Conservation (phyloP, 352 stramenopile species). For the Phytopythium helicoides region DNA sequence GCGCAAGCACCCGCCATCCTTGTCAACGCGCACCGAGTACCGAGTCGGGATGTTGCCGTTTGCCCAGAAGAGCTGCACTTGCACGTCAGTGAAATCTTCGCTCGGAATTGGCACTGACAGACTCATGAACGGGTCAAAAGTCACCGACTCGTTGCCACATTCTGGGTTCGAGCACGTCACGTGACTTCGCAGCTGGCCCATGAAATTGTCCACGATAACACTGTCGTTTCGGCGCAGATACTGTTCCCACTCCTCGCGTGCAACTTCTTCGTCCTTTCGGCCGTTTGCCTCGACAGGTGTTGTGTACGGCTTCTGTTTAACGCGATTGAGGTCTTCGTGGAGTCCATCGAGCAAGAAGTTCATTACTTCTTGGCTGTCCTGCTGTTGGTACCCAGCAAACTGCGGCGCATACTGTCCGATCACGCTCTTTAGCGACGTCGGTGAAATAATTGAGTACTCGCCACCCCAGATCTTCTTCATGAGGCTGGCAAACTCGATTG, state of each 20-base stretch:
- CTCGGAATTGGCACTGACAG: constrained; percentile 87
- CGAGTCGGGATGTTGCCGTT: constrained; percentile 74
- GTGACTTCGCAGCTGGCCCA: constrained; percentile 86
- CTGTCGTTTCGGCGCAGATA: constrained; percentile 92
- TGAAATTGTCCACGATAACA: constrained; percentile 89
- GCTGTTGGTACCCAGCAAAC: constrained; percentile 88
- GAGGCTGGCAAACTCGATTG: constrained; percentile 93
- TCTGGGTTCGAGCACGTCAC: constrained; percentile 78
- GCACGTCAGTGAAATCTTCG: constrained; percentile 46
- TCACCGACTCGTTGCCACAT: constrained; percentile 80
- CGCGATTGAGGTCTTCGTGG: constrained; percentile 91
- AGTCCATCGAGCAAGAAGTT: constrained; percentile 91
- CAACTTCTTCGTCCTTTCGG: constrained; percentile 60
- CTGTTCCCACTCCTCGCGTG: constrained; percentile 73
- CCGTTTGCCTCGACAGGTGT: constrained; percentile 68
- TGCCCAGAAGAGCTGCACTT: constrained; percentile 73
- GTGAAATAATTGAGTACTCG: constrained; percentile 80
- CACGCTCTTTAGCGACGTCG: constrained; percentile 75
- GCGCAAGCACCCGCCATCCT: constrained; percentile 41
- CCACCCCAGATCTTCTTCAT: constrained; percentile 94
- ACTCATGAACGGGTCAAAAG: constrained; percentile 90
- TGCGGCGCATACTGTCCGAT: constrained; percentile 87
- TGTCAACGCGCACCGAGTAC: constrained; percentile 58
- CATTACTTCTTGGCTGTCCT: constrained; percentile 93
- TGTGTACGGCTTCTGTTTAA: constrained; percentile 82